Evolutionary conservation across 2,329 filamentous ascomycete species (phyloP).

Genomic region (Kalaharituber pfeilii): DNA sequence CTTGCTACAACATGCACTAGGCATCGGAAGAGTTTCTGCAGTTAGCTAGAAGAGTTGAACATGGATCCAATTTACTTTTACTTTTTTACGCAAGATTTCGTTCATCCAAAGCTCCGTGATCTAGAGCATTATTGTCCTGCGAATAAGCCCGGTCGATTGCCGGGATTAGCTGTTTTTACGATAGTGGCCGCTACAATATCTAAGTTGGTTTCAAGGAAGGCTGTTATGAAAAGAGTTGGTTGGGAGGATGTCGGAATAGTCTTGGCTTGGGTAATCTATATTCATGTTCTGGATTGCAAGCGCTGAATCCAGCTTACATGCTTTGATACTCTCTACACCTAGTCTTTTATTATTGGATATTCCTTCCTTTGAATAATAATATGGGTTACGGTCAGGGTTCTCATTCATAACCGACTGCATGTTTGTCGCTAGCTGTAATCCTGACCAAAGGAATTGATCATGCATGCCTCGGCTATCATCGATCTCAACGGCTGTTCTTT

Average conservation of each 20-base stretch:
- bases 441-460: not conserved
- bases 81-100: slow-evolving; percentile 5
- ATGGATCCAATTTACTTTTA: not conserved
- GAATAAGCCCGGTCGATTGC: not conserved
- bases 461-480: not conserved
- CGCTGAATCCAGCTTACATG: too few species aligned
- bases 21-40: too few species aligned
- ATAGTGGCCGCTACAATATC: not conserved
- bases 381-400: not conserved
- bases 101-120: slow-evolving; percentile 1
- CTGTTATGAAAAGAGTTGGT: not conserved
- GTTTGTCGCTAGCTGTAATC: not conserved
- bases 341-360: too few species aligned
- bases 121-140: not conserved
- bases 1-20: too few species aligned
- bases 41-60: not conserved
- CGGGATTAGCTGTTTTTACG: not conserved
- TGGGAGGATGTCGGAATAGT: not conserved
- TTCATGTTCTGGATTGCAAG: not conserved
- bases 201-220: not conserved
- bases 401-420: not conserved
- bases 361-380: too few species aligned
- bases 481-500: not conserved
- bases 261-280: not conserved
- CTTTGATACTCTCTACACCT: too few species aligned